phyloP scores from a whole-genome alignment of 805 yeast genomes.

The Clavispora santaluciae region DNA sequence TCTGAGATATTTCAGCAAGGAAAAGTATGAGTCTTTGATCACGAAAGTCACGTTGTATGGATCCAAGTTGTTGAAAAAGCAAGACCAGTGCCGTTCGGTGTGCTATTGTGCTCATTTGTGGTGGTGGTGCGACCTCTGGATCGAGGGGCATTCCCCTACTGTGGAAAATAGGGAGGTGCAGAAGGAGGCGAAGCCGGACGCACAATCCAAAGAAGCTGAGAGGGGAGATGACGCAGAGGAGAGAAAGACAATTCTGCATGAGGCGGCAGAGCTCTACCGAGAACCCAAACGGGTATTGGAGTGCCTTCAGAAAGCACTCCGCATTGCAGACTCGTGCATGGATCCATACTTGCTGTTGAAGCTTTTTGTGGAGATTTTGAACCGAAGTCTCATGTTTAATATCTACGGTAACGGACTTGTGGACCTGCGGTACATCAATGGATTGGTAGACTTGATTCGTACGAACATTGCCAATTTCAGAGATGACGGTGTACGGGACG shows the following conservation, averaged over 20 bases:
- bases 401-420: constrained; percentile 73
- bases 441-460: constrained; percentile 76
- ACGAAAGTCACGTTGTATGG: constrained; percentile 85
- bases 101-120: constrained; percentile 85
- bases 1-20: constrained; percentile 46
- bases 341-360: constrained; percentile 71
- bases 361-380: constrained; percentile 83
- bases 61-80: constrained; percentile 81
- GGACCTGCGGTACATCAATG: constrained; percentile 73
- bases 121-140: constrained; percentile 72
- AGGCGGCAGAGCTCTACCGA: constrained; percentile 18
- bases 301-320: constrained; percentile 79
- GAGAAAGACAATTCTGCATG: constrained; percentile 24
- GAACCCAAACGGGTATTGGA: constrained; percentile 77
- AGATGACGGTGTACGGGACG: constrained; percentile 22
- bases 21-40: constrained; percentile 75
- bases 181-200: not conserved
- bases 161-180: constrained; percentile 8
- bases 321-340: constrained; percentile 93
- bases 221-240: constrained; percentile 41
- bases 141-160: constrained; percentile 28
- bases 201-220: constrained; percentile 14
- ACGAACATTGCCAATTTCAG: constrained; percentile 51
- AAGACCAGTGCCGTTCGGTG: constrained; percentile 92
- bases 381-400: constrained; percentile 79